phyloP scores from a whole-genome alignment of 176 grass and related monocot species.

The Triticum timopheevii region DNA sequence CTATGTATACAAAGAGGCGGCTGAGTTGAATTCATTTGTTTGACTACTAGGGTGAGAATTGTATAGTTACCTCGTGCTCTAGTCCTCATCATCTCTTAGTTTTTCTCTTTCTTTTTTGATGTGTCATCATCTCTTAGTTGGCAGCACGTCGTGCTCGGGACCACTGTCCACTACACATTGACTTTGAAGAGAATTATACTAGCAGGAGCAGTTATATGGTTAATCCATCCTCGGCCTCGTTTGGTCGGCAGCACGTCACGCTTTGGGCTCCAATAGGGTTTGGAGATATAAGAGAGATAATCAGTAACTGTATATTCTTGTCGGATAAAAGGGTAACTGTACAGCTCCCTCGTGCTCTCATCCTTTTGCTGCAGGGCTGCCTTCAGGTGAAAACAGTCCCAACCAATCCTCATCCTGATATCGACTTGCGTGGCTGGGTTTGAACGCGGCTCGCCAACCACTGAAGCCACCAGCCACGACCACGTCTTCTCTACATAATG shows the following conservation, averaged over 20 bases:
- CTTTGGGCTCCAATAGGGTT: not conserved
- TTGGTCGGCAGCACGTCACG: not conserved
- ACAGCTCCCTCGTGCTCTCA: too few species aligned
- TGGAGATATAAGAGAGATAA: too few species aligned
- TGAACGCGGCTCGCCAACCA: not conserved
- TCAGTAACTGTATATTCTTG: too few species aligned
- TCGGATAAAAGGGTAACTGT: too few species aligned
- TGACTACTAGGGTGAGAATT: not conserved
- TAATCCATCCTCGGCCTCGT: not conserved
- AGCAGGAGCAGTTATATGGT: too few species aligned
- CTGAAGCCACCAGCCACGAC: not conserved
- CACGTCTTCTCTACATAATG: not conserved
- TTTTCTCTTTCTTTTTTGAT: too few species aligned
- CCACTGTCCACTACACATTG: not conserved
- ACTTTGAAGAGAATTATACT: not conserved
- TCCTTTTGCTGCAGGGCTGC: too few species aligned
- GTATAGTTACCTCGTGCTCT: not conserved
- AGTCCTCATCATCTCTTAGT: not conserved
- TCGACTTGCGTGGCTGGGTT: not conserved
- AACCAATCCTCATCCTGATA: not conserved
- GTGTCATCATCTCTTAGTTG: not conserved
- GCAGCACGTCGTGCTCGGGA: not conserved
- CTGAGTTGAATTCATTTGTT: not conserved
- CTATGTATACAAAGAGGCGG: not conserved
- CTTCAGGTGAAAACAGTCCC: too few species aligned